These are phyloP conservation scores for Ophioceras dolichostomum DNA, from an alignment of 2,329 filamentous ascomycete genomes.

Conservation along the genomic window DNA sequence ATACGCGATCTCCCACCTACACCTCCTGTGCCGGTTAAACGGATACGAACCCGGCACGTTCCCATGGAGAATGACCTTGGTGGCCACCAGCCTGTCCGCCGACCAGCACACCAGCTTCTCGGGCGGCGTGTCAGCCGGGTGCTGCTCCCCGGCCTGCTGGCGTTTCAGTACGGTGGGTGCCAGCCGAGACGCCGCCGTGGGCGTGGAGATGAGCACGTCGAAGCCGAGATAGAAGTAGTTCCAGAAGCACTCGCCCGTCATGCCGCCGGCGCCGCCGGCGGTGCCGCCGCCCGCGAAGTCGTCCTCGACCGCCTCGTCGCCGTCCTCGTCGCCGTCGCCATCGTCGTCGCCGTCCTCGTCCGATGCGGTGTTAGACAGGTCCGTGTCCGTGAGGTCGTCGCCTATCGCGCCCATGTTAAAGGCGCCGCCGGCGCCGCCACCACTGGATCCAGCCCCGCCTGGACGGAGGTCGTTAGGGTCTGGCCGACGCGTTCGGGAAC, in stretches of 20 bases:
- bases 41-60: conserved; percentile 94
- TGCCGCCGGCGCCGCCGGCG: too few species aligned
- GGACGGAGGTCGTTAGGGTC: conserved; percentile 19
- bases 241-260: conserved; percentile 74
- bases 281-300: conserved; percentile 32
- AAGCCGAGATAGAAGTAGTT: conserved; percentile 97
- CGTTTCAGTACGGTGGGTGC: conserved; percentile 21
- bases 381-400: conserved; percentile 56
- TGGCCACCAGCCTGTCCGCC: conserved; percentile 64
- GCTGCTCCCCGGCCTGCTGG: conserved; percentile 10
- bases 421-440: conserved; percentile 8
- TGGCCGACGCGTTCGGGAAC: conserved; percentile 26
- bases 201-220: conserved; percentile 79
- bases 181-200: conserved; percentile 49
- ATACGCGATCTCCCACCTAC: conserved; percentile 69
- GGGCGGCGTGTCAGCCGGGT: conserved; percentile 14
- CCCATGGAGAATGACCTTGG: conserved; percentile 85
- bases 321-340: conserved; percentile 51
- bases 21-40: conserved; percentile 87
- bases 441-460: conserved; percentile 19
- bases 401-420: too few species aligned
- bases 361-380: conserved; percentile 61
- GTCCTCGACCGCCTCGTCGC: conserved; percentile 44
- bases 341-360: conserved; percentile 55
- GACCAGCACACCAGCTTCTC: conserved; percentile 12